These are phyloP conservation scores for Cyclocybe aegerita DNA, from an alignment of 768 basidiomycete genomes.

Conservation along the genomic window DNA sequence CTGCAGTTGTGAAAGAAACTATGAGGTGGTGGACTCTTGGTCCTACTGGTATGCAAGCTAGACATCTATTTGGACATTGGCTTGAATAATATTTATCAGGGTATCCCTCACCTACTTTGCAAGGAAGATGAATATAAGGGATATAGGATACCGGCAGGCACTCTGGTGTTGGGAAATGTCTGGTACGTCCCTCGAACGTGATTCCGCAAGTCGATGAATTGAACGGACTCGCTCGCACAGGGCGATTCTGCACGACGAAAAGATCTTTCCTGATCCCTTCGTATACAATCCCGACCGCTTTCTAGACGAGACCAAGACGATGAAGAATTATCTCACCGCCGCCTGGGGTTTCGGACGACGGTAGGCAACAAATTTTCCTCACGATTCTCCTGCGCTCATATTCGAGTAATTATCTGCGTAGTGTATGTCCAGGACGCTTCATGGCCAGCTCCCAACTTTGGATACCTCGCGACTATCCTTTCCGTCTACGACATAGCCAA, in stretches of 20 bases:
- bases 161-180: constrained; percentile 27
- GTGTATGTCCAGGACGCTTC: constrained; percentile 24
- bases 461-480: constrained; percentile 15
- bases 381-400: background rate
- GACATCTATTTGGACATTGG: background rate
- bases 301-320: constrained; percentile 13
- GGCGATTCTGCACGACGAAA: constrained; percentile 32
- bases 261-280: constrained; percentile 28
- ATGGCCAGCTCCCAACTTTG: constrained; percentile 16
- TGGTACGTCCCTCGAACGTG: constrained; percentile 10
- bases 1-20: constrained; percentile 26
- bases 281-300: constrained; percentile 29
- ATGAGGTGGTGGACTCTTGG: constrained; percentile 24
- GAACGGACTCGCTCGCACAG: constrained; percentile 12
- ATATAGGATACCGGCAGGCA: constrained; percentile 31
- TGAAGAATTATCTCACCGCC: constrained; percentile 5
- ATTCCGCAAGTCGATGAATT: background rate
- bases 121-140: constrained; percentile 41
- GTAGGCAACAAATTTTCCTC: background rate
- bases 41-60: constrained; percentile 22
- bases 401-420: too few species aligned
- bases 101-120: constrained; percentile 27
- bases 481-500: constrained; percentile 18
- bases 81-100: constrained; percentile 9
- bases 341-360: constrained; percentile 21